These are phyloP conservation scores for Cercospora beticola DNA, from an alignment of 2,329 filamentous ascomycete genomes.

Conservation along the genomic window DNA sequence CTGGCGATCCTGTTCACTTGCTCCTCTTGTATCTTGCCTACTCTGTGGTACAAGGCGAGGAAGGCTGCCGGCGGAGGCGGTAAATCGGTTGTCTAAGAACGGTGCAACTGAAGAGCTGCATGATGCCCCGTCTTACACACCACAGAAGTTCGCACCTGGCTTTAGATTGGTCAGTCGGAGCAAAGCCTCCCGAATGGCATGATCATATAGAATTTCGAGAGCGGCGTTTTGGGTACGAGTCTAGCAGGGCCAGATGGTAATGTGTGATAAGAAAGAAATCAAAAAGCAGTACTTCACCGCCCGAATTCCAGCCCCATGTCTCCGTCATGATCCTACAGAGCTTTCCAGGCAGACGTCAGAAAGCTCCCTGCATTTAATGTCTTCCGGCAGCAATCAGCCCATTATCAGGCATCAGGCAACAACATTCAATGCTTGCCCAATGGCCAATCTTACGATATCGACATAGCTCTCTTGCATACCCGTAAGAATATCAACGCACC, in stretches of 20 bases:
- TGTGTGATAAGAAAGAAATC: background rate
- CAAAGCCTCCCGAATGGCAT: background rate
- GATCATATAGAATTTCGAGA: background rate
- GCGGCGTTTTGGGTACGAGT: background rate
- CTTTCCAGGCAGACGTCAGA: background rate
- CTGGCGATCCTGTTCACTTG: constrained; percentile 58
- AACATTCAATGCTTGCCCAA: constrained; percentile 1
- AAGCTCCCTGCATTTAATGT: background rate
- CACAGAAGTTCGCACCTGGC: background rate
- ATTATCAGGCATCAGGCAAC: constrained; percentile 14
- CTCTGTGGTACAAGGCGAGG: constrained; percentile 52
- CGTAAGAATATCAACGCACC: background rate
- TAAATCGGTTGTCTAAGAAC: constrained; percentile 20
- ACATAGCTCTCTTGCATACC: background rate
- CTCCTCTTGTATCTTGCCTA: constrained; percentile 47
- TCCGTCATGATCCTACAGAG: background rate
- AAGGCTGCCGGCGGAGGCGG: constrained; percentile 36
- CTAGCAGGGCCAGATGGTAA: background rate
- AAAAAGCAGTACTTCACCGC: background rate
- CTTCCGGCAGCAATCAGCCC: background rate
- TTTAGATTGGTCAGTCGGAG: background rate
- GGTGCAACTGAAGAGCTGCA: background rate
- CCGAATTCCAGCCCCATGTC: background rate
- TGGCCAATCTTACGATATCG: constrained; percentile 10
- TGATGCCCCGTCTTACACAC: background rate